These are phyloP conservation scores for Pichia sp. DNA, from an alignment of 1,139 yeast species.

Conservation along the genomic window DNA sequence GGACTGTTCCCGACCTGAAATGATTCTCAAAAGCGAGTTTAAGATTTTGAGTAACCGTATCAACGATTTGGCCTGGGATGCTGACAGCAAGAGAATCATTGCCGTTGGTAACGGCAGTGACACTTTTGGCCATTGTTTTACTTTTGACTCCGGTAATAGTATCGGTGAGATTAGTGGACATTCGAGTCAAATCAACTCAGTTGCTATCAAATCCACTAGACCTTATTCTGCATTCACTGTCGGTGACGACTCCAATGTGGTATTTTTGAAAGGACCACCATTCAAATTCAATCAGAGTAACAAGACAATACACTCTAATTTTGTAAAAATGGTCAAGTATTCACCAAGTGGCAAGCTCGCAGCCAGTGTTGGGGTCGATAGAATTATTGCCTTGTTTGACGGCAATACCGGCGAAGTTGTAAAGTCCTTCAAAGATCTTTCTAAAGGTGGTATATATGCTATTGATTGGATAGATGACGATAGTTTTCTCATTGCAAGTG, in stretches of 20 bases:
- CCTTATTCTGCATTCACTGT: conserved; percentile 95
- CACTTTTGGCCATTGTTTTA: conserved; percentile 85
- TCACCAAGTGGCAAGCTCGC: conserved; percentile 73
- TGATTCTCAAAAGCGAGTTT: conserved; percentile 73
- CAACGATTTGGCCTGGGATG: conserved; percentile 88
- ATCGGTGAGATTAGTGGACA: conserved; percentile 96
- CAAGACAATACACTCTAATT: conserved; percentile 71
- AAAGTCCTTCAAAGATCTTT: conserved; percentile 51
- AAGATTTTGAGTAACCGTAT: conserved; percentile 74
- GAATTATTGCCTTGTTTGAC: conserved; percentile 72
- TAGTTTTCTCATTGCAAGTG: conserved; percentile 77
- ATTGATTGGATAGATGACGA: conserved; percentile 65
- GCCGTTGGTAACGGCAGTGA: conserved; percentile 97
- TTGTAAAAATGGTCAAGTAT: conserved; percentile 75
- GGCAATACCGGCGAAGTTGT: conserved; percentile 81
- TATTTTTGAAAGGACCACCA: conserved; percentile 89
- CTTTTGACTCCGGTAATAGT: conserved; percentile 92
- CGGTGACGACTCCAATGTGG: conserved; percentile 80
- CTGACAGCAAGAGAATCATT: conserved; percentile 76
- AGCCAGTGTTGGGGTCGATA: conserved; percentile 85
- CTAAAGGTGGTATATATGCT: conserved; percentile 78
- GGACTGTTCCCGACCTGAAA: conserved; percentile 66
- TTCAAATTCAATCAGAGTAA: conserved; percentile 76
- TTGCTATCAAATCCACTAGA: conserved; percentile 78
- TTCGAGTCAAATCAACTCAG: conserved; percentile 78